Evolutionary conservation across 1,284 basidiomycete species (phyloP), one percentile per base, ranked within the genome.

Genomic region (Sanghuangporus weigelae): DNA sequence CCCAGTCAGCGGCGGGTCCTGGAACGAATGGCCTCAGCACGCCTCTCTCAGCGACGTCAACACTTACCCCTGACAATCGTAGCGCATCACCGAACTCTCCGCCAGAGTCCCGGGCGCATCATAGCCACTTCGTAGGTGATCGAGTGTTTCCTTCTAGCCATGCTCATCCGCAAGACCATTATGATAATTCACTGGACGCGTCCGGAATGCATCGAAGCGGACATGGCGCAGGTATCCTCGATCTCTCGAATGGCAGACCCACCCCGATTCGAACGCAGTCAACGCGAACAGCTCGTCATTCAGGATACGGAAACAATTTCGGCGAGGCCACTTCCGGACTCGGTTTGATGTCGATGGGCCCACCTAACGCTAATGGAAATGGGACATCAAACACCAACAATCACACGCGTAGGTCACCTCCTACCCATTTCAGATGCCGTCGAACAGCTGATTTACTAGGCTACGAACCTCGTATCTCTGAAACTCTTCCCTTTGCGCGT

Each of bases 361-460:
- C 19, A 23, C 21, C 6, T 38, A 23, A 7, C 3, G 23, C 5
- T 44, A 14, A 26, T 23, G 56, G 56, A 21, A 14, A 44, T 36
- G 54, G 26, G 5, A 4, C 49, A 23, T 14, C 49, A 8, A 31
- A 21, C 49, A 31, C 4, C 53, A 40, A 57, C 57, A 35, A 21
- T 42, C 26, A 49, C 31, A 49, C 63, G 59, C 63, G 63, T 64
- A 64, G 58, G 63, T 64, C 59, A 40, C 44, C 53, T 60, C 48
- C 39, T 44, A 36, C 57, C 21, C 50, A 26, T 56, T 50, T 44
- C 26, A 44, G 38, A 19, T 35, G 7, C 46, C 56, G 44, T 49
- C 55, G 63, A 64, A 60, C 58, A 56, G 54, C 57, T 64, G 59
- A 64, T 64, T 64, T 56, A 57, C 58, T 60, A 64, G 63, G 63